A percentile compares a stretch with the other conserved stretches of the same genome.
Evolutionary conservation across 345 rosid species (phyloP).

Genomic region (Citrus inodora): DNA sequence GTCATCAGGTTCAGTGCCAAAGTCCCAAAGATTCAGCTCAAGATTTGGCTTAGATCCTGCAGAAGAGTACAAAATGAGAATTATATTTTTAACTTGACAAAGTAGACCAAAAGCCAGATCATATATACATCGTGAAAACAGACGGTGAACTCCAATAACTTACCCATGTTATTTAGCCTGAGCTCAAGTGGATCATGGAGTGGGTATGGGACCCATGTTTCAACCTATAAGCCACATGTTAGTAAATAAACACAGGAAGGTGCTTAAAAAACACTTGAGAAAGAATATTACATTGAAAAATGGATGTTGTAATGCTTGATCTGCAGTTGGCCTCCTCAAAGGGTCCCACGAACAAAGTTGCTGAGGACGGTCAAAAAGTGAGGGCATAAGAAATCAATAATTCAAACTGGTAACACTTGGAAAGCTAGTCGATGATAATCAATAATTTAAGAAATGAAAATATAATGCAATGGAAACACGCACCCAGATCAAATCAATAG

Average conservation of each 20-base stretch:
- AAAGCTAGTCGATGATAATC: neutral
- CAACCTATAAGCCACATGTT: constrained; percentile 43
- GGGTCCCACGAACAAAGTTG: constrained; percentile 93
- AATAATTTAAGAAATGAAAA: neutral
- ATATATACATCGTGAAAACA: neutral
- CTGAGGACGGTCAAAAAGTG: constrained; percentile 32
- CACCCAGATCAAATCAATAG: constrained; percentile 81
- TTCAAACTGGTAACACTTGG: neutral
- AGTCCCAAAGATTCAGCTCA: constrained; percentile 92
- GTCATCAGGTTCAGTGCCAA: constrained; percentile 73
- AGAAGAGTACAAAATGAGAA: constrained; percentile 15
- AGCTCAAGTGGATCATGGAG: constrained; percentile 72
- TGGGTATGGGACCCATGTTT: constrained; percentile 57
- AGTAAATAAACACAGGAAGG: constrained; percentile 14
- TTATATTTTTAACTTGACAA: neutral
- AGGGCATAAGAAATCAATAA: constrained; percentile 4
- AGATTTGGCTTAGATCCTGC: constrained; percentile 80
- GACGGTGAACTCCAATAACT: constrained; percentile 17
- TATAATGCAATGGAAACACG: constrained; percentile 15
- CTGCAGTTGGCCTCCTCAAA: constrained; percentile 83
- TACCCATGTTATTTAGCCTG: constrained; percentile 70
- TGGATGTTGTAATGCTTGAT: constrained; percentile 82
- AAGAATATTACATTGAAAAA: constrained; percentile 67
- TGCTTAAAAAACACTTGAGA: constrained; percentile 14
- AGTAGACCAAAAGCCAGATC: constrained; percentile 2